phyloP scores from a whole-genome alignment of 495 filamentous ascomycete species.

The Gamarada debralockiae region DNA sequence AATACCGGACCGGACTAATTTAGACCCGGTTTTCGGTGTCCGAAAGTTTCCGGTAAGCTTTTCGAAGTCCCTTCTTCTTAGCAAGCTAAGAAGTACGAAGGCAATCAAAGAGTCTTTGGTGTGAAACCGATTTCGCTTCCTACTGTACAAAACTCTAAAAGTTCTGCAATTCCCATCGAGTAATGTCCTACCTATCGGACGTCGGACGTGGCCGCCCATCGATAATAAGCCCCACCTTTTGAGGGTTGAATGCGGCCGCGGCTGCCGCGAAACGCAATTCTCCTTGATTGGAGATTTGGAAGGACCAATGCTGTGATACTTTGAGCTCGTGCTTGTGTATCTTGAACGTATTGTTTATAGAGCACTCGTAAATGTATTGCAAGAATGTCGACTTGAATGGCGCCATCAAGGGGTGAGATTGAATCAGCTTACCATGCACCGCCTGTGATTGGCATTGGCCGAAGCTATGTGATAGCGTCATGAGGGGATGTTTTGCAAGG shows the following conservation, averaged over 20 bases:
- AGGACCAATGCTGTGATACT: background rate
- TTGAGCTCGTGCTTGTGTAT: background rate
- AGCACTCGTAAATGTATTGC: background rate
- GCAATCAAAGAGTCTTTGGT: too few species aligned
- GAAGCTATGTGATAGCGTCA: background rate
- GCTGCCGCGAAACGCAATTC: background rate
- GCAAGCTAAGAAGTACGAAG: too few species aligned
- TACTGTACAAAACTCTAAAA: too few species aligned
- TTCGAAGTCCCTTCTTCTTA: too few species aligned
- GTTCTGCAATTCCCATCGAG: conserved; percentile 20
- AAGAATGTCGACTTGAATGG: background rate
- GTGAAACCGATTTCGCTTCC: too few species aligned
- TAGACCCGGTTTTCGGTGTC: too few species aligned
- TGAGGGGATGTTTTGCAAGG: background rate
- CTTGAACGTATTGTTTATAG: background rate
- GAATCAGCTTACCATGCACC: background rate
- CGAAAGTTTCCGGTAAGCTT: too few species aligned
- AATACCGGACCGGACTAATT: too few species aligned
- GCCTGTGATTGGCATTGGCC: background rate
- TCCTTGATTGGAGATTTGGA: background rate
- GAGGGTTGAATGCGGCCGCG: background rate
- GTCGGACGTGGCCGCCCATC: conserved; percentile 9
- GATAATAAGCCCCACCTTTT: conserved; percentile 13
- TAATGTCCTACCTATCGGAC: conserved; percentile 16
- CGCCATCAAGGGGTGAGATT: background rate